Conservation (phyloP, 2,329 filamentous ascomycete species). For the Alternaria brassicae region DNA sequence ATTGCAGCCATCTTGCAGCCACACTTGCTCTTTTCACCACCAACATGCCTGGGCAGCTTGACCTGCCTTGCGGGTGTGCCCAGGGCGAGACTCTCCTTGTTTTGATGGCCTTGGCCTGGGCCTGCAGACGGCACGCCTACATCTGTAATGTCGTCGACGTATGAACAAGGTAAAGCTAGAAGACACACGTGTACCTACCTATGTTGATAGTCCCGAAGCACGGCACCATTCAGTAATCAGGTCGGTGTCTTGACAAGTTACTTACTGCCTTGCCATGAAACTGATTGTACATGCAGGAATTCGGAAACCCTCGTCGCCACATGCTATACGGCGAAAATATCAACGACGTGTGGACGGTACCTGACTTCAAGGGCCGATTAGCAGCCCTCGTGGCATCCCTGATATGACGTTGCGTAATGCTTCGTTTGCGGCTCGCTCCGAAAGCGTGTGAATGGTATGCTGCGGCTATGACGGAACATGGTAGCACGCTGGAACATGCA, state of each 20-base stretch:
- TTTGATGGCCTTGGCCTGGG: neutral
- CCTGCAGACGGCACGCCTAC: neutral
- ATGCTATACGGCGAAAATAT: neutral
- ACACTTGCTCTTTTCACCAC: neutral
- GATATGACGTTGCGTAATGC: neutral
- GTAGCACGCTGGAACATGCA: neutral
- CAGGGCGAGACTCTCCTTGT: neutral
- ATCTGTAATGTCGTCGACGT: neutral
- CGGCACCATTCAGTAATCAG: neutral
- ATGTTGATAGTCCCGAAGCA: neutral
- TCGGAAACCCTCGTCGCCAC: neutral
- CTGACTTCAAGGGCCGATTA: conserved; percentile 2
- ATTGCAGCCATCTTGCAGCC: neutral
- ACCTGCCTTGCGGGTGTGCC: neutral
- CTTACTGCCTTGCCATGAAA: no score
- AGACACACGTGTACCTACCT: neutral
- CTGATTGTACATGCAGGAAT: no score
- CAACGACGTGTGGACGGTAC: neutral
- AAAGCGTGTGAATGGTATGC: conserved; percentile 4
- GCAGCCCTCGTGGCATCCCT: conserved; percentile 4
- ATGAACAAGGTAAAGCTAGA: neutral
- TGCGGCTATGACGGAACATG: conserved; percentile 14
- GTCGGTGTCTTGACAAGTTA: neutral
- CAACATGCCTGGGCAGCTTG: conserved; percentile 2
- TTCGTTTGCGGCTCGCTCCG: conserved; percentile 9